Evolutionary conservation across 768 basidiomycete genomes (phyloP), one percentile per base, ranked within the genome.

Genomic region (Rhizopogon roseolus): DNA sequence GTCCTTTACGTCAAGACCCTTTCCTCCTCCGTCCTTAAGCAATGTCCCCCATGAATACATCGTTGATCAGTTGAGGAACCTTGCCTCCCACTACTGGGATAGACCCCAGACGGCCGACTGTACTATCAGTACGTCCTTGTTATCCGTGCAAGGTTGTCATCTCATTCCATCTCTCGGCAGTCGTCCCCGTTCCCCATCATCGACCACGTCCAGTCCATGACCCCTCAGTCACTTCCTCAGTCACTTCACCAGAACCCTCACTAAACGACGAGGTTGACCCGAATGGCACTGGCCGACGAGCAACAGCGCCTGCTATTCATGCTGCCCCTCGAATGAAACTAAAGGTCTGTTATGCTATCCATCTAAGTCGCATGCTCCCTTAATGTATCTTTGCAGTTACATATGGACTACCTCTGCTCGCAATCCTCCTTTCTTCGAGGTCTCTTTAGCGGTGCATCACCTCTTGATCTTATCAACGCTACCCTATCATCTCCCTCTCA

Each of bases 381-480:
- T 48, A 59, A 51, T 2, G 52, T 48, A 10, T 37, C 48, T 29
- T 40, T 25, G 25, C 60, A 92, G 90, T 72, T 93, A 27, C 93
- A 96, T 62, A 76, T 81, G 57, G 88, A 90, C 64, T 91, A 86
- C 63, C 80, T 96, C 41, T 81, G 83, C n/a, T 84, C 88, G 16
- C 90, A 93, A 67, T 93, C 91, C 0, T 76, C 77, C 41, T 82
- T 92, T 50, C 73, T 94, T 43, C 76, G 84, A 37, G 80, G 78
- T 7, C 76, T 94, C 40, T 81, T 94, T 64, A 82, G 81, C 60
- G 88, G 87, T 27, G 75, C 82, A 39, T 79, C 81, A 22, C 75
- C 85, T 14, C 67, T 82, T 55, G 81, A 88, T 57, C 75, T 88
- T 53, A 76, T 84, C 58, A 70, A 62, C 60, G 69, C 71, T 64